phyloP scores from a whole-genome alignment of 768 basidiomycete genomes.

The Nidula microcarpa region DNA sequence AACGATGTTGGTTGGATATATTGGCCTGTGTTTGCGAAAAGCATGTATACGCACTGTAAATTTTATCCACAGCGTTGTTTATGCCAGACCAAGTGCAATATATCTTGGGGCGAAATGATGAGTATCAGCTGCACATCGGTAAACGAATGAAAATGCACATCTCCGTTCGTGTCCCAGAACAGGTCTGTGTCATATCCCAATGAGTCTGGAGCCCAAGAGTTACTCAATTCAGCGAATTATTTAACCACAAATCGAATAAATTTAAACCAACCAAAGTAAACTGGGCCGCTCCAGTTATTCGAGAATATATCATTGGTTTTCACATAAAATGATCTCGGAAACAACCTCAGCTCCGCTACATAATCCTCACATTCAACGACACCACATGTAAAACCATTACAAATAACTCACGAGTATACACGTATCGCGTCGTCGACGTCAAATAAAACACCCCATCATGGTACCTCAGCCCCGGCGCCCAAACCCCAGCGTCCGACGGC shows the following conservation, averaged over 20 bases:
- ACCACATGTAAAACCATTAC: not conserved
- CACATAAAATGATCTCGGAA: constrained; percentile 36
- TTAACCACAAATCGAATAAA: not conserved
- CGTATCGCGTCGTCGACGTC: constrained; percentile 31
- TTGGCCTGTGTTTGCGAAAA: not conserved
- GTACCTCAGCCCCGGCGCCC: constrained; percentile 33
- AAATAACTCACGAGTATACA: constrained; percentile 27
- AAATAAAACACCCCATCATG: constrained; percentile 31
- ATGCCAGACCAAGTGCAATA: constrained; percentile 35
- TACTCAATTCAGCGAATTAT: not conserved
- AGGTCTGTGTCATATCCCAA: constrained; percentile 36
- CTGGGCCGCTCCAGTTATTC: constrained; percentile 35
- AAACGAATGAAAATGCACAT: constrained; percentile 13
- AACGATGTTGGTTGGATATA: not conserved
- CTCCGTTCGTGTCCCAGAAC: constrained; percentile 37
- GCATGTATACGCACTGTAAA: constrained; percentile 22
- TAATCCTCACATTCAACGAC: not conserved
- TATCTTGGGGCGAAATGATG: constrained; percentile 13
- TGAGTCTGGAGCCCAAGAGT: constrained; percentile 16
- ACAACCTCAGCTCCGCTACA: constrained; percentile 30
- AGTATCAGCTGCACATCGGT: not conserved
- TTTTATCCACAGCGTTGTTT: constrained; percentile 35
- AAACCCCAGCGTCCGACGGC: constrained; percentile 33
- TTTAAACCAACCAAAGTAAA: constrained; percentile 28
- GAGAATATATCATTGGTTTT: constrained; percentile 33